Conservation (phyloP, 352 stramenopile species). For the Pythium folliculosum region DNA sequence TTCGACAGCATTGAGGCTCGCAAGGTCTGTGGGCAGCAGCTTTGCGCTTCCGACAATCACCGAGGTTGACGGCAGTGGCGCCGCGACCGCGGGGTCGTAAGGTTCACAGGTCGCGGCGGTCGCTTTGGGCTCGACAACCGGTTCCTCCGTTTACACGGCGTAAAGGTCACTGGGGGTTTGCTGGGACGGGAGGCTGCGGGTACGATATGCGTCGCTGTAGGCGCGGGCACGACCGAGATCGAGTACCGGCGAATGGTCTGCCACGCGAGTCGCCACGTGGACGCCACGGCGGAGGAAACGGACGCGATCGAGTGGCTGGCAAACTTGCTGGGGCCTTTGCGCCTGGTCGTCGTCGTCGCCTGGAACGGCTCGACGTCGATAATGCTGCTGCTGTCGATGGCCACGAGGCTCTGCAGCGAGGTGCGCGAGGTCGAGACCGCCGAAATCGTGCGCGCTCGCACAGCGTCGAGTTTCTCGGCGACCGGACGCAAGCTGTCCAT, state of each 20-base stretch:
- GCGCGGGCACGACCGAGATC: neutral
- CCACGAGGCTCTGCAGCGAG: neutral
- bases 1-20: slow-evolving; percentile 3
- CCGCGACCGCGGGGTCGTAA: no score
- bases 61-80: neutral
- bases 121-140: neutral
- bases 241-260: neutral
- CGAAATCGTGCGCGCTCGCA: neutral
- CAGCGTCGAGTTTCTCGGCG: neutral
- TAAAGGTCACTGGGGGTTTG: neutral
- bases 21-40: slow-evolving; percentile 1
- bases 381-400: neutral
- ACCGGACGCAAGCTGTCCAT: neutral
- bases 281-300: neutral
- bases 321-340: neutral
- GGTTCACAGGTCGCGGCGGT: neutral
- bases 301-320: neutral
- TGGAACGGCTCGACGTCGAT: slow-evolving; percentile 12
- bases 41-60: neutral
- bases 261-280: neutral
- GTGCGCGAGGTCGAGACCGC: neutral
- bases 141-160: no score
- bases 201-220: neutral
- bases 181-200: neutral
- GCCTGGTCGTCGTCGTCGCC: neutral